Evolutionary conservation across 192 early-diverging fungal species (phyloP), one percentile per base, ranked within the genome.

Genomic region (Lobulomyces angularis): DNA sequence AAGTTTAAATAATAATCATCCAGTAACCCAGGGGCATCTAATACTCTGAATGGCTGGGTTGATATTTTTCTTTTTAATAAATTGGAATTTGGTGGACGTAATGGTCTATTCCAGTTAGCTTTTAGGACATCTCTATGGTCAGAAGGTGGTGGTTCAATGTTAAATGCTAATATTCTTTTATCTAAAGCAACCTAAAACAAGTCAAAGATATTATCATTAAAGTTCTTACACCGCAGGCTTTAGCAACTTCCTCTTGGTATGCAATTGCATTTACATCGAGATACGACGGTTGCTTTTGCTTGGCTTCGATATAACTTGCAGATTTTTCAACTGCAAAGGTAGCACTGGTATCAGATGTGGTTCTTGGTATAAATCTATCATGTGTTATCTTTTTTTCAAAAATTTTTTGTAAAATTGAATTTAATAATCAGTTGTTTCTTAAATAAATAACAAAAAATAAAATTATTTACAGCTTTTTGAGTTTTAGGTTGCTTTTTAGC

Each of bases 301-400:
- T 27, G 28, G 56, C 53, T 44, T 50, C 41, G 17, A 39, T 30
- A 0, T 71, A 55, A 32, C 32, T 28, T 39, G 65, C 61, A 46
- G 9, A 20, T 51, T 35, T 16, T 40, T 43, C 9, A 40, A 5
- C 26, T 32, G 55, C 8, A 26, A 18, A 12, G 55, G 9, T 20
- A 47, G 43, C 20, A 46, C 20, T 2, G 3, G 20, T 19, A 8
- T 40, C 3, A 12, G 46, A 7, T 16, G 18, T 14, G 8, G 26
- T 24, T 6, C 68, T 84, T 1, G 90, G 88, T 45, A 94, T 89
- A 58, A 90, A 92, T 16, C 90, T 73, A 52, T 94, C 90, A 51
- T 78, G 31, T 32, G 31, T 32, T 12, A 32, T 32, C 31, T 32
- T 32, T 32, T 32, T n/a, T n/a, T n/a, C n/a, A n/a, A n/a, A n/a